Evolutionary conservation across 768 basidiomycete species (phyloP).

Genomic region (Leccinum uliginosum): DNA sequence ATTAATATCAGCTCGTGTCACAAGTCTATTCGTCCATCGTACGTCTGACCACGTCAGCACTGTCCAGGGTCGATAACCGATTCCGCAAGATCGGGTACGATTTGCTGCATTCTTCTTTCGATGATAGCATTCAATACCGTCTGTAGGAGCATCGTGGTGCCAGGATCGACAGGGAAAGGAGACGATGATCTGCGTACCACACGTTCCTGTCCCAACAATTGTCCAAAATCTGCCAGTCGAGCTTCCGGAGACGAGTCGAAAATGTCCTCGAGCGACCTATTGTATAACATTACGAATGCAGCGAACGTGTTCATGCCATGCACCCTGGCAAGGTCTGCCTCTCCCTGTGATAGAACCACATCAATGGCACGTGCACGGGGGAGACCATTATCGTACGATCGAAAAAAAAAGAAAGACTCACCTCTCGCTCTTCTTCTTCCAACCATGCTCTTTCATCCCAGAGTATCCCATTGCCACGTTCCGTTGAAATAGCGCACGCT

Average conservation of each 20-base stretch:
- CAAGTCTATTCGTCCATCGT: slow-evolving; percentile 3
- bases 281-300: slow-evolving; percentile 58
- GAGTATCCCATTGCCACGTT: slow-evolving; percentile 33
- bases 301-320: slow-evolving; percentile 69
- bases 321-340: slow-evolving; percentile 50
- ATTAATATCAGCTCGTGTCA: slow-evolving; percentile 23
- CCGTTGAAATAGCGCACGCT: slow-evolving; percentile 43
- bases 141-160: slow-evolving; percentile 19
- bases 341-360: slow-evolving; percentile 42
- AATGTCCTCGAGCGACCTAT: slow-evolving; percentile 51
- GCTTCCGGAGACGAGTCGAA: slow-evolving; percentile 46
- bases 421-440: slow-evolving; percentile 51
- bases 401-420: slow-evolving; percentile 17
- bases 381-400: slow-evolving; percentile 8
- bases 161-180: slow-evolving; percentile 5
- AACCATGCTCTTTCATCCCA: slow-evolving; percentile 69
- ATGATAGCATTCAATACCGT: slow-evolving; percentile 34
- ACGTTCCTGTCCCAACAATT: slow-evolving; percentile 44
- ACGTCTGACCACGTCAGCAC: slow-evolving; percentile 10
- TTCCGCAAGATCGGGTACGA: slow-evolving; percentile 15
- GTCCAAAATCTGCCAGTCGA: slow-evolving; percentile 42
- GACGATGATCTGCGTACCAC: slow-evolving; percentile 41
- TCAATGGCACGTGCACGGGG: slow-evolving; percentile 12
- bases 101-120: slow-evolving; percentile 30
- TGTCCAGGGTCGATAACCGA: slow-evolving; percentile 11